Evolutionary conservation across 2,329 filamentous ascomycete species (phyloP), one percentile per base, ranked within the genome.

Genomic region (Pseudocercospora crystallina): DNA sequence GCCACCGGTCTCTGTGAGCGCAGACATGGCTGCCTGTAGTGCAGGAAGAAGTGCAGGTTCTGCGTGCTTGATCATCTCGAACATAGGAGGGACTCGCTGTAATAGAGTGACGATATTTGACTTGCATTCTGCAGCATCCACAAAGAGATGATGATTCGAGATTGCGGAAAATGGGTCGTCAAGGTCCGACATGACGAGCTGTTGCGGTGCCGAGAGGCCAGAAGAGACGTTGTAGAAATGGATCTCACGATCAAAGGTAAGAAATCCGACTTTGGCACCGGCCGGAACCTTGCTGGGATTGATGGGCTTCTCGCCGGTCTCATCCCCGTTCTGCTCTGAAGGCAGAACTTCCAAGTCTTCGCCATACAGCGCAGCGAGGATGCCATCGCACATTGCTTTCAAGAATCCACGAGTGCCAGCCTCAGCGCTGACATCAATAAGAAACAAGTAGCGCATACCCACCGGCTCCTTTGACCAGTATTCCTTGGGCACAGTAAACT

Each of bases 161-260:
- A 99, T 77, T 2, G 94, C 91, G 12, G 97, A 84, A 68, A 99
- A 99, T 0, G 94, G 94, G 60, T 99, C 94, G 64, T 97, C 91
- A 42, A 99, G 81, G 67, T 99, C 94, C 3, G 94, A 89, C 89
- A 99, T 96, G 43, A 99, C 91, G 77, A 99, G 83, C 90, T 99
- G 96, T 67, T 99, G 94, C 8, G 94, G 90, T 72, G 90, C 85
- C 48, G 94, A 86, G 36, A 96, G 76, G 35, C 80, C 80, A 33
- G 90, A 73, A 65, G 85, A 90, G 62, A 96, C 84, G 65, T 97
- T 97, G 77, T 97, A 99, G 70, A 97, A 99, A 68, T 99, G 94
- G 53, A 99, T 87, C 63, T 96, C 90, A 71, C 90, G 92, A 75
- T 99, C 94, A 69, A 87, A 99, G 1, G 94, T 96, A 57, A 97